A percentile compares a stretch with the other conserved stretches of the same genome.
phyloP scores from a whole-genome alignment of 345 rosid genomes.

The Eucalyptus coolabah region DNA sequence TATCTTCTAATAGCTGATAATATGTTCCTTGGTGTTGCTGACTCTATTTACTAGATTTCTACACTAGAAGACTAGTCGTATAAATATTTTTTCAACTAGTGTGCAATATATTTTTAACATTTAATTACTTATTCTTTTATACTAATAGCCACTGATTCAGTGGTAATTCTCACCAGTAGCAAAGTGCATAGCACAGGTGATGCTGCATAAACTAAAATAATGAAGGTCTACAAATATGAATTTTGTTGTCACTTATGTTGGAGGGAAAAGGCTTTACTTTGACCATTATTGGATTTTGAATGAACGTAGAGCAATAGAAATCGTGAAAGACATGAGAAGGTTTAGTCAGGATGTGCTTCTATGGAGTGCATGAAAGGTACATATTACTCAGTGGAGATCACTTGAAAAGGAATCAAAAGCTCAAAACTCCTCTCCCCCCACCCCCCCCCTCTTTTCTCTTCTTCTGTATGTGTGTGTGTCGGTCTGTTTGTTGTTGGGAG shows the following conservation, averaged over 20 bases:
- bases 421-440: background rate
- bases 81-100: background rate
- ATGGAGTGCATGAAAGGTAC: background rate
- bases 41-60: background rate
- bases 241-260: background rate
- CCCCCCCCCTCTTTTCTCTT: too few species aligned
- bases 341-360: background rate
- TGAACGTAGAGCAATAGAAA: background rate
- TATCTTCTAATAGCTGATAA: background rate
- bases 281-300: background rate
- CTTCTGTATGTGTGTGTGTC: background rate
- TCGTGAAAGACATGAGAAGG: background rate
- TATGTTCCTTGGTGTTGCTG: background rate
- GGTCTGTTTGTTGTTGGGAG: background rate
- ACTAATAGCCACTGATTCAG: background rate
- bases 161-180: background rate
- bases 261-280: background rate
- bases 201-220: background rate
- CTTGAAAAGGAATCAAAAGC: background rate
- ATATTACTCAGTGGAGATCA: background rate
- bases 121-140: background rate
- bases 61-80: background rate
- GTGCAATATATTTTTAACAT: background rate
- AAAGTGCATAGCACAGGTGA: background rate
- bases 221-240: background rate